Conservation (phyloP, 495 filamentous ascomycete genomes). For the Sporormia fimetaria region DNA sequence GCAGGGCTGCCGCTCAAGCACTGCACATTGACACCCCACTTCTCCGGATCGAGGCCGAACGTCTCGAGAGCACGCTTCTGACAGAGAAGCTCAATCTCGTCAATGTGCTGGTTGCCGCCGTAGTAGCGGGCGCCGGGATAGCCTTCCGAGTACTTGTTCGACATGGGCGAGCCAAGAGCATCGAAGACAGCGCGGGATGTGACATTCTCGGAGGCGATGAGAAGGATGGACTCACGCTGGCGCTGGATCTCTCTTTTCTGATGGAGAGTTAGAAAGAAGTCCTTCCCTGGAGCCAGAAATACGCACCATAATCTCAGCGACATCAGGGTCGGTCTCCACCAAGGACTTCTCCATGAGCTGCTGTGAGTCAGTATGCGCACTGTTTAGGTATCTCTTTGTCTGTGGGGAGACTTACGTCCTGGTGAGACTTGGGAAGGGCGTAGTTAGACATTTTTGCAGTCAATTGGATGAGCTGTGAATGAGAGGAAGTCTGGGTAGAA, state of each 20-base stretch:
- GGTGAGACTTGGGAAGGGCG: conserved; percentile 78
- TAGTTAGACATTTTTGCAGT: conserved; percentile 43
- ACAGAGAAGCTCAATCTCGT: conserved; percentile 89
- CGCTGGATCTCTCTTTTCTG: conserved; percentile 91
- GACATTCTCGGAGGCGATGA: conserved; percentile 92
- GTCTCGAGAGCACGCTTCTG: conserved; percentile 89
- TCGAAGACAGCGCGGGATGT: conserved; percentile 84
- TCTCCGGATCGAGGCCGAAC: conserved; percentile 71
- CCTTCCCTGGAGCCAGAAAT: too few species aligned
- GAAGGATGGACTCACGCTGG: conserved; percentile 94
- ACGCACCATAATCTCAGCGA: conserved; percentile 85
- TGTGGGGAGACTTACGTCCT: conserved; percentile 54
- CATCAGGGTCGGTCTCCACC: conserved; percentile 76
- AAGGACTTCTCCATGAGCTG: conserved; percentile 87
- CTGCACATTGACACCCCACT: conserved; percentile 99
- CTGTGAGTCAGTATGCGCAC: conserved; percentile 41
- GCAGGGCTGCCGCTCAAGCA: conserved; percentile 84
- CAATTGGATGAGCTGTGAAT: conserved; percentile 5
- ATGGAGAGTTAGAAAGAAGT: conserved; percentile 10
- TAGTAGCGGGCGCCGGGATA: conserved; percentile 99
- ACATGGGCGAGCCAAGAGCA: conserved; percentile 81
- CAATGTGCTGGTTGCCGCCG: conserved; percentile 97
- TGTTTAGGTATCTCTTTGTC: conserved; percentile 3
- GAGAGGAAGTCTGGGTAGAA: not conserved
- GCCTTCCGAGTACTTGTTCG: conserved; percentile 98